phyloP scores from a whole-genome alignment of 2,329 filamentous ascomycete genomes.

The Cephalotrichum gorgonifer region DNA sequence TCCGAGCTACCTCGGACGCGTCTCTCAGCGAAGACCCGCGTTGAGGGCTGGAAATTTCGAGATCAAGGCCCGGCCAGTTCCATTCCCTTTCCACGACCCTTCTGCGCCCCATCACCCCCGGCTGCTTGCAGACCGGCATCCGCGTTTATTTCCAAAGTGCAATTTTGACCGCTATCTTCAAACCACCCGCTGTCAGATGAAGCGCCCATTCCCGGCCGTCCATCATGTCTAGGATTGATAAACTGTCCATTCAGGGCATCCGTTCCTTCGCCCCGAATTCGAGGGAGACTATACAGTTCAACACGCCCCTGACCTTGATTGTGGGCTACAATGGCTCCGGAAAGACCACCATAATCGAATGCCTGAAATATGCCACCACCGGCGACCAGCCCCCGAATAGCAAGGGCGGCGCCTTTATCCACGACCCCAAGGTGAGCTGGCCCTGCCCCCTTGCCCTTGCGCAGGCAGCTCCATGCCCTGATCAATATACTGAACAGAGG shows the following conservation, averaged over 20 bases:
- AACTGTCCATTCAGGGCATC: conserved; percentile 70
- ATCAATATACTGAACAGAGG: neutral
- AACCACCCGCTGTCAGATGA: neutral
- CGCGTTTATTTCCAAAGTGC: neutral
- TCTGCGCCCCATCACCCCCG: neutral
- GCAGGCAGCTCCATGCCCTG: neutral
- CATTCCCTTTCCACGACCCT: neutral
- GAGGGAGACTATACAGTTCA: conserved; percentile 75
- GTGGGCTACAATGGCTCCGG: conserved; percentile 96
- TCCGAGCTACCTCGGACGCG: neutral
- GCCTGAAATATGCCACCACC: conserved; percentile 94
- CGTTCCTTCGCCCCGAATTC: conserved; percentile 75
- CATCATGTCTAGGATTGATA: conserved; percentile 72
- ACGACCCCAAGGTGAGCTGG: conserved; percentile 70
- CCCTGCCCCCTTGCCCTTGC: neutral
- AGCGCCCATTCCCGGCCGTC: neutral
- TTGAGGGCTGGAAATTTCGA: neutral
- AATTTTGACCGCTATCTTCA: neutral
- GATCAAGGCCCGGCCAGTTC: neutral
- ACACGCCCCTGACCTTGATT: conserved; percentile 86
- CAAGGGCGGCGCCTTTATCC: conserved; percentile 84
- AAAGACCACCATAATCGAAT: conserved; percentile 98
- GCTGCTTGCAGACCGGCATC: neutral
- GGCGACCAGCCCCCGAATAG: conserved; percentile 89
- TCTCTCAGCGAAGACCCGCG: neutral